Percentiles rank a stretch among this genome's conserved stretches.
Evolutionary conservation across 169 alveolate genomes (phyloP).

Genomic region (Prorocentrum cordatum): DNA sequence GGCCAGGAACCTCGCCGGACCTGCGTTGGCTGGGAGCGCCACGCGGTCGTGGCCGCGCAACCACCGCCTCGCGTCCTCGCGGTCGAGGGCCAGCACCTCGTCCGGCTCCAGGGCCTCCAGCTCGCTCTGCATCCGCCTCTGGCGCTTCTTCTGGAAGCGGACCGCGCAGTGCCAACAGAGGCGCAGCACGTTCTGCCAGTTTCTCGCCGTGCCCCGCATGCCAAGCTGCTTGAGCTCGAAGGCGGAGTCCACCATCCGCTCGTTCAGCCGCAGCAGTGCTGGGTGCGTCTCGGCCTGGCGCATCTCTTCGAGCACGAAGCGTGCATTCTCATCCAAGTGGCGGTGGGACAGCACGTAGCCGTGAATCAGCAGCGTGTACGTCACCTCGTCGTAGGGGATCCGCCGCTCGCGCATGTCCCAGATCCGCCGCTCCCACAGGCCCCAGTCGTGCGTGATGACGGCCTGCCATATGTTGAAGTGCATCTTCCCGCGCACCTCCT

Average conservation of each 20-base stretch:
- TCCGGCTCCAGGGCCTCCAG: conserved; percentile 35
- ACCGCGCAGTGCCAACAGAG: conserved; percentile 36
- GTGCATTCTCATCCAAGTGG: conserved; percentile 44
- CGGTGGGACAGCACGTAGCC: conserved; percentile 46
- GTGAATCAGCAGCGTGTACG: conserved; percentile 43
- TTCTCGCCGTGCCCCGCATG: not conserved
- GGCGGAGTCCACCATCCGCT: conserved; percentile 38
- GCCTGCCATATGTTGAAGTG: no score
- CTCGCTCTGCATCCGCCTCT: not conserved
- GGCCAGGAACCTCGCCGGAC: conserved; percentile 1
- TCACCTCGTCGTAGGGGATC: conserved; percentile 14
- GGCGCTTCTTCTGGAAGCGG: conserved; percentile 17
- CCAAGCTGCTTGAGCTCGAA: conserved; percentile 36
- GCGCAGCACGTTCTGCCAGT: conserved; percentile 50
- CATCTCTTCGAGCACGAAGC: conserved; percentile 26
- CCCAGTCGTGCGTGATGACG: conserved; percentile 8
- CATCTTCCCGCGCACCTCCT: no score
- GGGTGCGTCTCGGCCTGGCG: conserved; percentile 39
- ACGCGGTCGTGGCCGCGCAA: conserved; percentile 43
- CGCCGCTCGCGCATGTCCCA: conserved; percentile 43
- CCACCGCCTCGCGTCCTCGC: conserved; percentile 19
- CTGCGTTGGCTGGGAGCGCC: not conserved
- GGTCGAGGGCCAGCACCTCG: conserved; percentile 36
- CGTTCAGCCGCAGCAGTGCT: not conserved
- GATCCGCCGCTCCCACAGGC: conserved; percentile 36